A percentile compares a stretch with the other conserved stretches of the same genome.
phyloP scores from a whole-genome alignment of 1,284 basidiomycete species.

The Ceratobasidium sp. region DNA sequence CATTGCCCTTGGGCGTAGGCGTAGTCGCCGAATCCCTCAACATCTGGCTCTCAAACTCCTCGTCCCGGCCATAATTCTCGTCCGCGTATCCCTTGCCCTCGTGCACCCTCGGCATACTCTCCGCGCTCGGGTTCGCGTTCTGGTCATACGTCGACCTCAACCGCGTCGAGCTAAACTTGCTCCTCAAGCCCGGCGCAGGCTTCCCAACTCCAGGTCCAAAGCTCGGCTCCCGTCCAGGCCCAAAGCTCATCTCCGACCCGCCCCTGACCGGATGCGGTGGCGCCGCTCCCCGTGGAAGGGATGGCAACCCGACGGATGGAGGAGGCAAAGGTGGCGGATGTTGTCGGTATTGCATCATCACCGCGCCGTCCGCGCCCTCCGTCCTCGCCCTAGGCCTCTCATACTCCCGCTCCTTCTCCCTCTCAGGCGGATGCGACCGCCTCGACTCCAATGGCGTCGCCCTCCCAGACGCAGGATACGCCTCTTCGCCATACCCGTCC shows the following conservation, averaged over 20 bases:
- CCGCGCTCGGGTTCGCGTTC: slow-evolving; percentile 47
- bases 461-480: slow-evolving; percentile 63
- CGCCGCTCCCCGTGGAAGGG: slow-evolving; percentile 46
- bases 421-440: slow-evolving; percentile 66
- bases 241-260: slow-evolving; percentile 43
- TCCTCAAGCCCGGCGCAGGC: slow-evolving; percentile 59
- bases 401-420: slow-evolving; percentile 59
- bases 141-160: slow-evolving; percentile 66
- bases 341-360: slow-evolving; percentile 72
- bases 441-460: slow-evolving; percentile 71
- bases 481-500: slow-evolving; percentile 70
- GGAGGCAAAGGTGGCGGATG: slow-evolving; percentile 48
- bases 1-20: slow-evolving; percentile 23
- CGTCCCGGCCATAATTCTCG: slow-evolving; percentile 17
- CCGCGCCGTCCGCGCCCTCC: slow-evolving; percentile 73
- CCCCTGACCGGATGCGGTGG: slow-evolving; percentile 38
- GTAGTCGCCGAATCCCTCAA: slow-evolving; percentile 39
- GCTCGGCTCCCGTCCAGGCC: slow-evolving; percentile 57
- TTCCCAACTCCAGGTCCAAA: slow-evolving; percentile 55
- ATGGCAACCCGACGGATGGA: slow-evolving; percentile 46
- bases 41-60: slow-evolving; percentile 13
- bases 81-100: background rate
- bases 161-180: slow-evolving; percentile 75
- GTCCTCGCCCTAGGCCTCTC: slow-evolving; percentile 75
- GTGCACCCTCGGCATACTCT: slow-evolving; percentile 21